phyloP scores from a whole-genome alignment of 768 basidiomycete genomes.

The Kwoniella sp. region DNA sequence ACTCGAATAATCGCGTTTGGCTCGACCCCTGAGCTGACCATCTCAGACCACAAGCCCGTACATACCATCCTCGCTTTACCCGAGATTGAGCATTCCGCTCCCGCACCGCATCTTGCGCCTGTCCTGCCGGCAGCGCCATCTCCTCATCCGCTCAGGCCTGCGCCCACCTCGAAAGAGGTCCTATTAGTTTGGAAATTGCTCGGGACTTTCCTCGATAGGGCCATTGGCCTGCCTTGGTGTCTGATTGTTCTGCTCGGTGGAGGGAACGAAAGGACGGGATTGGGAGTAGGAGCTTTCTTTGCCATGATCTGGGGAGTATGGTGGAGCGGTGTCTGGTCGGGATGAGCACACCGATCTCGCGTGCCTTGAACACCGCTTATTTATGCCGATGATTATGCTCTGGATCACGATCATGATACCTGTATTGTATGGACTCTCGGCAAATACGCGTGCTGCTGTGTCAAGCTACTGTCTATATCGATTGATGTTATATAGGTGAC shows the following conservation, averaged over 20 bases:
- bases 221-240: constrained; percentile 80
- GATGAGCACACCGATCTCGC: constrained; percentile 1
- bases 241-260: constrained; percentile 73
- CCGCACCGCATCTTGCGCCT: constrained; percentile 48
- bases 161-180: constrained; percentile 30
- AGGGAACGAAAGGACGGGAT: constrained; percentile 61
- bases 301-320: constrained; percentile 49
- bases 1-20: constrained; percentile 57
- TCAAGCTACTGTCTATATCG: no score
- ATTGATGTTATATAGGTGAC: no score
- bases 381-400: neutral
- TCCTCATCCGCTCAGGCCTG: constrained; percentile 33
- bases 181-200: constrained; percentile 57
- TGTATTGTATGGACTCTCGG: no score
- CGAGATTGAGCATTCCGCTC: constrained; percentile 45
- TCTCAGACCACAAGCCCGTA: constrained; percentile 95
- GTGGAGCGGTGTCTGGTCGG: constrained; percentile 40
- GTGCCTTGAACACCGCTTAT: no score
- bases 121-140: constrained; percentile 59
- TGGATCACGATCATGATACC: neutral
- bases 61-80: constrained; percentile 70
- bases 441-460: no score
- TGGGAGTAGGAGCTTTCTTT: constrained; percentile 42
- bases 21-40: constrained; percentile 63
- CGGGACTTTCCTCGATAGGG: constrained; percentile 71